Evolutionary conservation across 305 asterid species (phyloP).

Genomic region (Solanum hybrid): DNA sequence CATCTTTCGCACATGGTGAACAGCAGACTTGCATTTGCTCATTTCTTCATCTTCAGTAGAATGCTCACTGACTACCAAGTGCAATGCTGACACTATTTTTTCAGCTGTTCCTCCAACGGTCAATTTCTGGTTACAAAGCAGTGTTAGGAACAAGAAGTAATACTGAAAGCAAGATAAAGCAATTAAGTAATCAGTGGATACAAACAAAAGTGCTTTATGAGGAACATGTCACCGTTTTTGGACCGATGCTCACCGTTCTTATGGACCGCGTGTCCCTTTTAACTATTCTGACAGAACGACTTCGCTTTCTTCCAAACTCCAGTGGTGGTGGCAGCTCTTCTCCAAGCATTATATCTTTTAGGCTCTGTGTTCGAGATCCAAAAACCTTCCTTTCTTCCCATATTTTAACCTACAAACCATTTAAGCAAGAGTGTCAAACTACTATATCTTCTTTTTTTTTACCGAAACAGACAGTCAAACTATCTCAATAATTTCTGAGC

Average conservation of each 20-base stretch:
- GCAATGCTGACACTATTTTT: constrained; percentile 79
- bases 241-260: constrained; percentile 51
- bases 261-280: constrained; percentile 81
- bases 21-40: constrained; percentile 62
- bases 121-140: constrained; percentile 51
- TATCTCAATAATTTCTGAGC: constrained; percentile 5
- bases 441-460: neutral
- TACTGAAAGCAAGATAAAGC: neutral
- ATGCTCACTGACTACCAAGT: constrained; percentile 50
- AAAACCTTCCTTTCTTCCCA: constrained; percentile 95
- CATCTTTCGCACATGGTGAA: constrained; percentile 62
- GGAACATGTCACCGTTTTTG: constrained; percentile 43
- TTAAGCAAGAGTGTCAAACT: constrained; percentile 1
- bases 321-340: constrained; percentile 69
- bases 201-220: constrained; percentile 1
- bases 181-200: constrained; percentile 9
- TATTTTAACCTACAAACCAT: constrained; percentile 51
- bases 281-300: constrained; percentile 63
- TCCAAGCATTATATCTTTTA: constrained; percentile 72
- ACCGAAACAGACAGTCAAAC: neutral
- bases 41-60: constrained; percentile 65
- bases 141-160: constrained; percentile 9
- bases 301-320: constrained; percentile 59
- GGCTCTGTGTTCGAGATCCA: constrained; percentile 64
- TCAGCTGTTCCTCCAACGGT: constrained; percentile 76